Conservation (phyloP, 805 yeast species). For the Kazachstania viticola region DNA sequence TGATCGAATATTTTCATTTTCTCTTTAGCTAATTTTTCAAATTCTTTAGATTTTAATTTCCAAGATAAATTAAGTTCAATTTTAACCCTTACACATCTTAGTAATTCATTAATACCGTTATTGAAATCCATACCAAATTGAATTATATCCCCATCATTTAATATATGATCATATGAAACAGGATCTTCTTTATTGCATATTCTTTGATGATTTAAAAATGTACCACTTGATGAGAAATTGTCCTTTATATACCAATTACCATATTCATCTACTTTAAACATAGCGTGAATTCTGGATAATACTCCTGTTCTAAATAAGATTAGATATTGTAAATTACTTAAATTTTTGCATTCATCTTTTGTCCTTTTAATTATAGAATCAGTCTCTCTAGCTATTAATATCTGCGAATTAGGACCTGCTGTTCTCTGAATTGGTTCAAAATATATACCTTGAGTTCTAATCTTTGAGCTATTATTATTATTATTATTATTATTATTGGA, state of each 20-base stretch:
- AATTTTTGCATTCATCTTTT: neutral
- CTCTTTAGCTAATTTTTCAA: slow-evolving; percentile 64
- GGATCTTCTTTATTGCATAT: slow-evolving; percentile 49
- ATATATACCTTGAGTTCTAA: slow-evolving; percentile 57
- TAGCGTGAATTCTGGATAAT: slow-evolving; percentile 86
- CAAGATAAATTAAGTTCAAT: slow-evolving; percentile 83
- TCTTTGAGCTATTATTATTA: too few relatives aligned
- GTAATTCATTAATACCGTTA: slow-evolving; percentile 85
- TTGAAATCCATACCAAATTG: slow-evolving; percentile 92
- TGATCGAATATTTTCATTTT: slow-evolving; percentile 39
- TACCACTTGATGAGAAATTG: slow-evolving; percentile 82
- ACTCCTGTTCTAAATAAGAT: slow-evolving; percentile 86
- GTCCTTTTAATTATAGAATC: neutral
- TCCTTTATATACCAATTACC: slow-evolving; percentile 85
- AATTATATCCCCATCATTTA: slow-evolving; percentile 76
- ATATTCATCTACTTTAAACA: slow-evolving; percentile 54
- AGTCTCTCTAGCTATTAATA: slow-evolving; percentile 33
- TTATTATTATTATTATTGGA: too few relatives aligned
- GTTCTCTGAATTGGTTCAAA: slow-evolving; percentile 79
- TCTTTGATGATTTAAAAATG: slow-evolving; percentile 80
- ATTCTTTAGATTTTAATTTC: slow-evolving; percentile 66
- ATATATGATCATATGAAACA: slow-evolving; percentile 42
- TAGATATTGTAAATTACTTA: too few relatives aligned
- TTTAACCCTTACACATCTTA: slow-evolving; percentile 80
- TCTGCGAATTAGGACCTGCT: slow-evolving; percentile 46